phyloP scores from a whole-genome alignment of 2,329 filamentous ascomycete species.

The Trichoderma asperellum region DNA sequence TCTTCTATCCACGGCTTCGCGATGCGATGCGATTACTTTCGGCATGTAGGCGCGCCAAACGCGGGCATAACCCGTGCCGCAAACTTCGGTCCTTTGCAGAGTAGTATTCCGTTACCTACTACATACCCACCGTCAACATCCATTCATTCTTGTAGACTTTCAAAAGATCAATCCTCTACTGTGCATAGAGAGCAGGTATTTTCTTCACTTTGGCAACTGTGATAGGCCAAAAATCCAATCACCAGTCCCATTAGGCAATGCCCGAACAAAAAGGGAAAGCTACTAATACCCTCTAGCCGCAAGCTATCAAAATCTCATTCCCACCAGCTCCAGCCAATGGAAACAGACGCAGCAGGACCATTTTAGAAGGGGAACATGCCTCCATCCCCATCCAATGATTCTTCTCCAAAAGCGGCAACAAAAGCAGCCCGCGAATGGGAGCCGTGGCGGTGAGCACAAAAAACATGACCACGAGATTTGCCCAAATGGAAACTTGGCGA shows the following conservation, averaged over 20 bases:
- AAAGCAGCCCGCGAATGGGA: constrained; percentile 6
- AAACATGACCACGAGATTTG: constrained; percentile 14
- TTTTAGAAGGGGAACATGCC: not conserved
- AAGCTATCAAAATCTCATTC: not conserved
- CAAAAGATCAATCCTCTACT: not conserved
- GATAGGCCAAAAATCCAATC: not conserved
- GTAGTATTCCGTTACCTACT: not conserved
- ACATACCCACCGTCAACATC: not conserved
- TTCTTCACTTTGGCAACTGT: not conserved
- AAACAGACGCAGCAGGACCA: not conserved
- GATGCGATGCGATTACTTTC: not conserved
- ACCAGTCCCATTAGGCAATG: not conserved
- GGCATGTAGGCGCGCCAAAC: constrained; percentile 21
- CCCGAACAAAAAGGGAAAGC: not conserved
- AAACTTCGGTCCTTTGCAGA: not conserved
- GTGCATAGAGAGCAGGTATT: not conserved
- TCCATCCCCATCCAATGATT: not conserved
- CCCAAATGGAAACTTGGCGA: not conserved
- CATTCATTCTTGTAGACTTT: not conserved
- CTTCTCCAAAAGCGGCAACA: not conserved
- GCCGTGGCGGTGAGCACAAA: constrained; percentile 26
- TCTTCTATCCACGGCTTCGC: not conserved
- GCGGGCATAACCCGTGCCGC: not conserved
- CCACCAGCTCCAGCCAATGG: not conserved
- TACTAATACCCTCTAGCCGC: not conserved